Evolutionary conservation across 352 stramenopile species (phyloP).

Genomic region (Phytopythium cucurbitacearum): DNA sequence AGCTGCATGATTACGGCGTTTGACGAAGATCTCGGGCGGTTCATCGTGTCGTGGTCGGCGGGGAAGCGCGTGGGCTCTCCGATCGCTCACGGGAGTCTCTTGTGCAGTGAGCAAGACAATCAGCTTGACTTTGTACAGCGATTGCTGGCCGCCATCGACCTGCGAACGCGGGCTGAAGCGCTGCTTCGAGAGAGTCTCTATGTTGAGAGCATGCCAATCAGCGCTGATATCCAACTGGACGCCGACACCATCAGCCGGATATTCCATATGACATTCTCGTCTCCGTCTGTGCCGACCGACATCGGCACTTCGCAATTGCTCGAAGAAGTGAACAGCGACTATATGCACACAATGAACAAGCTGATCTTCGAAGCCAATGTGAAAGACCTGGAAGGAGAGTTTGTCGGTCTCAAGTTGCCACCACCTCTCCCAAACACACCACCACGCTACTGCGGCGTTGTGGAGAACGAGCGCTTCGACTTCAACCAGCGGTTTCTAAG

Average conservation of each 20-base stretch:
- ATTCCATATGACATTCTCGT: constrained; percentile 60
- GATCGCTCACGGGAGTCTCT: constrained; percentile 49
- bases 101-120: constrained; percentile 63
- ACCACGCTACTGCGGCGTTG: constrained; percentile 46
- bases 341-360: constrained; percentile 93
- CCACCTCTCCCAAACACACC: constrained; percentile 11
- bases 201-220: constrained; percentile 75
- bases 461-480: constrained; percentile 48
- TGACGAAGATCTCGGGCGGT: constrained; percentile 36
- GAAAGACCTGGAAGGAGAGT: constrained; percentile 55
- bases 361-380: constrained; percentile 84
- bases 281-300: constrained; percentile 41
- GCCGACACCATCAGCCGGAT: constrained; percentile 71
- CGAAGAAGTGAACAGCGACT: constrained; percentile 89
- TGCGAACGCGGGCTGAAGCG: constrained; percentile 56
- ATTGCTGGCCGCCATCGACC: constrained; percentile 32
- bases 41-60: constrained; percentile 71
- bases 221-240: constrained; percentile 58
- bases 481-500: constrained; percentile 65
- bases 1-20: constrained; percentile 71
- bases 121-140: constrained; percentile 38
- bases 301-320: constrained; percentile 62
- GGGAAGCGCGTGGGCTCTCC: constrained; percentile 68
- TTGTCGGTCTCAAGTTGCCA: constrained; percentile 46
- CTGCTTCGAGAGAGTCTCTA: constrained; percentile 60